Conservation (phyloP, 768 basidiomycete species). For the Crassisporium funariophilum region DNA sequence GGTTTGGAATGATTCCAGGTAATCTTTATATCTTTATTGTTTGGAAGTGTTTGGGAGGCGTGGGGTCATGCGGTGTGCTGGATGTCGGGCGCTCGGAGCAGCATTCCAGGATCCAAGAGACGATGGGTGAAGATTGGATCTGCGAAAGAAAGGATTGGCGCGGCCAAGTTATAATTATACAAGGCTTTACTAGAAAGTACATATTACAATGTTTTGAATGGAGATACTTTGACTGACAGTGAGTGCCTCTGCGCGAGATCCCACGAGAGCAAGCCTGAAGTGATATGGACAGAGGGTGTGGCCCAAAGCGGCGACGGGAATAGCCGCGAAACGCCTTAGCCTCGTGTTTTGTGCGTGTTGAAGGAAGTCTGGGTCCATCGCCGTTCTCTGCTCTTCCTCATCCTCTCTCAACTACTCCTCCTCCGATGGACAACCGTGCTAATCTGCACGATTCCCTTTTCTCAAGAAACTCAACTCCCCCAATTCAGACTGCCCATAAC, state of each 20-base stretch:
- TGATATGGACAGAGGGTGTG: conserved; percentile 5
- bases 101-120: not conserved
- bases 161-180: too few species aligned
- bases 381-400: conserved; percentile 7
- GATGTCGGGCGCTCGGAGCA: not conserved
- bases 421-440: conserved; percentile 42
- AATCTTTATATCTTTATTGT: conserved; percentile 17
- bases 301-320: conserved; percentile 22
- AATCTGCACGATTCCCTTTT: conserved; percentile 51
- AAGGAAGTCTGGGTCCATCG: conserved; percentile 23
- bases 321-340: conserved; percentile 33
- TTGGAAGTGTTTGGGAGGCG: conserved; percentile 21
- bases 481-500: conserved; percentile 34
- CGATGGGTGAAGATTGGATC: not conserved
- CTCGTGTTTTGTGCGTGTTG: conserved; percentile 51
- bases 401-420: conserved; percentile 15
- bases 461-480: conserved; percentile 57
- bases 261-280: not conserved
- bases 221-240: too few species aligned
- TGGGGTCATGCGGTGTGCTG: conserved; percentile 10
- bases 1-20: not conserved
- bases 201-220: too few species aligned
- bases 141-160: too few species aligned
- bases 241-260: too few species aligned
- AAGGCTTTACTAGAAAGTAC: too few species aligned